phyloP scores from a whole-genome alignment of 331 rosid species.

The Prunus yedoensis region DNA sequence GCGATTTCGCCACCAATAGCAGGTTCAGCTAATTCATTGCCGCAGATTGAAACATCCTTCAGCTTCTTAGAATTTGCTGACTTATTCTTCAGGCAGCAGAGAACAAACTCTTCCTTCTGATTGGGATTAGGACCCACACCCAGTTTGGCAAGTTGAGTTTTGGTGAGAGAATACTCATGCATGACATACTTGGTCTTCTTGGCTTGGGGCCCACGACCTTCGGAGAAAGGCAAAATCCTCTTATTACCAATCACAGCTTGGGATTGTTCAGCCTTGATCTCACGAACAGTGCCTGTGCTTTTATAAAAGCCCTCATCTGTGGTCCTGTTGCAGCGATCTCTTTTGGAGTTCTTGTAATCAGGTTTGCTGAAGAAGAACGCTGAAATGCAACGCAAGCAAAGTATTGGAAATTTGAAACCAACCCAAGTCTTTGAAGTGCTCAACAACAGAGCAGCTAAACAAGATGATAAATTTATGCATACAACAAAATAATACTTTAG shows the following conservation, averaged over 20 bases:
- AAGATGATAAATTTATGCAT: background rate
- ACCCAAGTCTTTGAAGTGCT: background rate
- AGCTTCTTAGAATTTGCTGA: background rate
- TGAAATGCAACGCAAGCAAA: background rate
- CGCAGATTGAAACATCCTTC: background rate
- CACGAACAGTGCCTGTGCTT: conserved; percentile 39
- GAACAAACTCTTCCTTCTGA: background rate
- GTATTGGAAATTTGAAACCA: too few species aligned
- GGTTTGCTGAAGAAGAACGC: conserved; percentile 45
- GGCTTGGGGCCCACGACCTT: conserved; percentile 22
- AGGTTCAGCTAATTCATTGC: background rate
- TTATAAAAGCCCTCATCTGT: conserved; percentile 53
- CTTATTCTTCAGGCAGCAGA: conserved; percentile 17
- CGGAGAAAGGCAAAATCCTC: conserved; percentile 45
- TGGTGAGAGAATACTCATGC: conserved; percentile 45
- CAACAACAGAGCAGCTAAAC: background rate
- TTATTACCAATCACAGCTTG: conserved; percentile 44
- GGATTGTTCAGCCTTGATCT: conserved; percentile 16
- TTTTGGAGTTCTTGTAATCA: conserved; percentile 31
- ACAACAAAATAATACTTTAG: too few species aligned
- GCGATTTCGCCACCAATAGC: background rate
- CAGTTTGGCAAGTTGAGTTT: background rate
- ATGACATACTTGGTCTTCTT: conserved; percentile 43
- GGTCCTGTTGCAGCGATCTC: conserved; percentile 40
- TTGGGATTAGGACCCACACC: background rate